A percentile compares a stretch with the other conserved stretches of the same genome.
phyloP scores from a whole-genome alignment of 164 flowering plant species.

The Chimonanthus praecox region DNA sequence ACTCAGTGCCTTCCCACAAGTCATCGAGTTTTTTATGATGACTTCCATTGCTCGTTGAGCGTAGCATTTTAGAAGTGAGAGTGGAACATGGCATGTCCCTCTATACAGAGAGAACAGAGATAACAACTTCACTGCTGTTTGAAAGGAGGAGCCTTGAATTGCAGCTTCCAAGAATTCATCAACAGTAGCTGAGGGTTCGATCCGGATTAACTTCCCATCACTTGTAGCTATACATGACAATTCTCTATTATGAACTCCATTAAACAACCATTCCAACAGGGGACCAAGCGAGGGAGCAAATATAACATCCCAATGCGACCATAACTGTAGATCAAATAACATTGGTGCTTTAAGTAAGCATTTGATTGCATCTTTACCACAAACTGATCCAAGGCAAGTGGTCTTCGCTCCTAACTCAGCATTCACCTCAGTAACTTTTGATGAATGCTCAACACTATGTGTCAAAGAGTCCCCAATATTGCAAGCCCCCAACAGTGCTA shows the following conservation, averaged over 20 bases:
- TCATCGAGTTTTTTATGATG: conserved; percentile 40
- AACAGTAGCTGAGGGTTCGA: conserved; percentile 62
- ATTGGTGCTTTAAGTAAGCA: conserved; percentile 71
- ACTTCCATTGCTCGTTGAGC: conserved; percentile 65
- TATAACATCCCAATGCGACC: conserved; percentile 88
- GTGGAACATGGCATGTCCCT: conserved; percentile 53
- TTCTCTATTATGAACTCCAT: conserved; percentile 50
- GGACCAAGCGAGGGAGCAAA: conserved; percentile 93
- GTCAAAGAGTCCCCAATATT: conserved; percentile 13
- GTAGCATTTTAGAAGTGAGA: conserved; percentile 64
- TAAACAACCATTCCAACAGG: conserved; percentile 65
- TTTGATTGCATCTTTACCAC: conserved; percentile 61
- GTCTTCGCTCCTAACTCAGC: conserved; percentile 12
- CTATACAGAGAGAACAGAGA: conserved; percentile 65
- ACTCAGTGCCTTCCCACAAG: conserved; percentile 11
- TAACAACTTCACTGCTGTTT: conserved; percentile 61
- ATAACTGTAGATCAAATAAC: conserved; percentile 59
- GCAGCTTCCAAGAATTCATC: conserved; percentile 69
- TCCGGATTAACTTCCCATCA: conserved; percentile 64
- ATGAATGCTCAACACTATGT: conserved; percentile 10
- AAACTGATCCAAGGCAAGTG: conserved; percentile 27
- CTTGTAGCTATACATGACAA: conserved; percentile 63
- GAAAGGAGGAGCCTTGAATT: conserved; percentile 60
- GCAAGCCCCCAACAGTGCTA: conserved; percentile 31
- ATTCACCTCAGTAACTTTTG: conserved; percentile 15